Conservation (phyloP, 2,329 filamentous ascomycete genomes). For the Mycogone perniciosa region DNA sequence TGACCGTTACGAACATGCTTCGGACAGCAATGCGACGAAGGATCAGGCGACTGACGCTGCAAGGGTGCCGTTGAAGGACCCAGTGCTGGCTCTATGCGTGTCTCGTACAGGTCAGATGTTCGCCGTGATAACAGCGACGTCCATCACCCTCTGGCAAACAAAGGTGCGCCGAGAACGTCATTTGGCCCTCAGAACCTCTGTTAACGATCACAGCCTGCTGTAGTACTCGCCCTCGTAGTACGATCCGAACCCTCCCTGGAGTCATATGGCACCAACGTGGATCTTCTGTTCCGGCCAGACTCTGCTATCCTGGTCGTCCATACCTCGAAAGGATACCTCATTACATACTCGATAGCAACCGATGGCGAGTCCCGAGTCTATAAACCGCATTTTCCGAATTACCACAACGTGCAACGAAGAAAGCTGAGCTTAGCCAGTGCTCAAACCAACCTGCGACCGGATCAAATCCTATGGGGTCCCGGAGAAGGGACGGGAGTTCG, state of each 20-base stretch:
- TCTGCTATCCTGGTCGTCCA: slow-evolving; percentile 88
- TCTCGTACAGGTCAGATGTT: slow-evolving; percentile 78
- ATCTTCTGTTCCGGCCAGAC: slow-evolving; percentile 82
- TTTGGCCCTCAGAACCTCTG: background rate
- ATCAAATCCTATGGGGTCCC: slow-evolving; percentile 63
- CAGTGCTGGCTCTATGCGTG: slow-evolving; percentile 67
- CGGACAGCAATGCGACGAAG: slow-evolving; percentile 4
- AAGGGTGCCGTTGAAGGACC: slow-evolving; percentile 49
- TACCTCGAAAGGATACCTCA: slow-evolving; percentile 77
- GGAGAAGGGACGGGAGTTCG: slow-evolving; percentile 77
- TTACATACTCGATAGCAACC: slow-evolving; percentile 87
- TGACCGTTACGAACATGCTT: slow-evolving; percentile 43
- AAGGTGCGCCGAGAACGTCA: slow-evolving; percentile 51
- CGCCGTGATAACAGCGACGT: slow-evolving; percentile 76
- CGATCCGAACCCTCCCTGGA: slow-evolving; percentile 74
- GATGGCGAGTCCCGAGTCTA: slow-evolving; percentile 81
- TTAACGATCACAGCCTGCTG: slow-evolving; percentile 60
- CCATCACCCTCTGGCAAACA: slow-evolving; percentile 93
- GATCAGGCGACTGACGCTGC: slow-evolving; percentile 16
- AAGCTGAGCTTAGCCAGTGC: slow-evolving; percentile 56
- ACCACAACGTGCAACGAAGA: slow-evolving; percentile 55
- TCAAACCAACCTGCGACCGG: slow-evolving; percentile 48
- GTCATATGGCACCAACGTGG: slow-evolving; percentile 78
- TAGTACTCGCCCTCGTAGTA: slow-evolving; percentile 76
- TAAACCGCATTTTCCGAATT: slow-evolving; percentile 69